These are phyloP conservation scores for Penicillium lagena DNA, from an alignment of 495 filamentous ascomycete species.

Conservation along the genomic window DNA sequence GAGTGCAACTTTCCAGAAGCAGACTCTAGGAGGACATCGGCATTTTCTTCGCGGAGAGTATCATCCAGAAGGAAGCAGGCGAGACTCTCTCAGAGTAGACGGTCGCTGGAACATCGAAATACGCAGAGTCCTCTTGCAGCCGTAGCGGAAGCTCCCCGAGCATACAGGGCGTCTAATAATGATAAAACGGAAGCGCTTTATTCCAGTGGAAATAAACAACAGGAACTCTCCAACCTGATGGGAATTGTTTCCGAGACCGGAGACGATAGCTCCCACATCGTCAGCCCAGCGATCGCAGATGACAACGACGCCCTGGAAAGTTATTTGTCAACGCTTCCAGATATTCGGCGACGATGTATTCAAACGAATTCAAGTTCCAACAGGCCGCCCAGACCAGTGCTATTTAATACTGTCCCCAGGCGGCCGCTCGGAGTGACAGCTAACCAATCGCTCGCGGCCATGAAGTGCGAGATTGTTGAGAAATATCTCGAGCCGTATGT, in stretches of 20 bases:
- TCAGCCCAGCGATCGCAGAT: conserved; percentile 26
- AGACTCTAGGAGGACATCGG: conserved; percentile 1
- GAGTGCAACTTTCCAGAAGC: conserved; percentile 16
- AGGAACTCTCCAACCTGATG: conserved; percentile 4
- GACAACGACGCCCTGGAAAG: conserved; percentile 25
- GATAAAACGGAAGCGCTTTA: too few species aligned
- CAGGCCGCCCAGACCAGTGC: conserved; percentile 49
- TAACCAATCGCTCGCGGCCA: conserved; percentile 19
- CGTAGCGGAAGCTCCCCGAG: too few species aligned
- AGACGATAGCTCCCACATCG: conserved; percentile 19
- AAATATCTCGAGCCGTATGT: conserved; percentile 28
- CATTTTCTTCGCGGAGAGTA: conserved; percentile 5
- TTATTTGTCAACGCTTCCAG: conserved; percentile 5
- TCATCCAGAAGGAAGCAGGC: neutral
- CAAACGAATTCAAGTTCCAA: neutral
- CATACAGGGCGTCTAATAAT: too few species aligned
- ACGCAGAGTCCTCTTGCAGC: too few species aligned
- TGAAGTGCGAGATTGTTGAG: conserved; percentile 32
- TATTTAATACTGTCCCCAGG: conserved; percentile 52
- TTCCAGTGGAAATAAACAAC: neutral
- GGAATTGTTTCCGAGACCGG: conserved; percentile 12
- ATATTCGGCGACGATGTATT: too few species aligned
- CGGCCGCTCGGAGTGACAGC: conserved; percentile 17
- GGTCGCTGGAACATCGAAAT: too few species aligned
- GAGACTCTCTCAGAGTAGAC: too few species aligned